Evolutionary conservation across 768 basidiomycete species (phyloP), one percentile per base, ranked within the genome.

Genomic region (Trametes cubensis): DNA sequence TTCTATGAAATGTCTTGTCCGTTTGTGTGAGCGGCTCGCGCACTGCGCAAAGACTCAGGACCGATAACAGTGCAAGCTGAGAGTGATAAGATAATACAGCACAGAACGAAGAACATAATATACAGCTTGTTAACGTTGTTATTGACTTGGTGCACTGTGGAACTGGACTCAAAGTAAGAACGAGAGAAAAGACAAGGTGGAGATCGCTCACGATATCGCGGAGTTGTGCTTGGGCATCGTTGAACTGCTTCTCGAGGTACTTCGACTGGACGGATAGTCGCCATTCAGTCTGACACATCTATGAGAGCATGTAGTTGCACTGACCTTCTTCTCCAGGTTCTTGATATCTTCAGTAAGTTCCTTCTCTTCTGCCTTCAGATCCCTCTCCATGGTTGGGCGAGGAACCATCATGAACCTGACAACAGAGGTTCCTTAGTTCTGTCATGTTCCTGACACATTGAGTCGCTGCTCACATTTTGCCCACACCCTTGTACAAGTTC

Each of bases 231-330:
- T 95, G 92, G 2, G 95, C 93, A 66, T 95, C 94, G 58, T 88
- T 90, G 71, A 90, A 92, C 71, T 96, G 94, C 69, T 96, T 96
- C 75, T 97, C 95, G 2, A 97, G 81, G 73, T 89, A 96, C 76
- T 95, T 95, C 25, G 86, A 81, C 93, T 95, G 44, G 3, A 25
- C 10, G 61, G 26, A 21, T 49, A 0, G 23, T 64, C 30, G 60
- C 53, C 38, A 23, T 39, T 50, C 15, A 21, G 13, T 45, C n/a
- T 0, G 23, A 50, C 14, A 30, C 39, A 15, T 17, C 6, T 1
- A 6, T 65, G 60, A 45, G 28, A 49, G 52, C n/a, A 47, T 5
- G 2, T 41, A 11, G 41, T 26, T 44, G 13, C 7, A 23, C 42
- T 21, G 58, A 93, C 93, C 84, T 98, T 98, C 77, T 97, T 98